A percentile compares a stretch with the other conserved stretches of the same genome.
Conservation (phyloP, 768 basidiomycete species). For the Tremella fuciformis region DNA sequence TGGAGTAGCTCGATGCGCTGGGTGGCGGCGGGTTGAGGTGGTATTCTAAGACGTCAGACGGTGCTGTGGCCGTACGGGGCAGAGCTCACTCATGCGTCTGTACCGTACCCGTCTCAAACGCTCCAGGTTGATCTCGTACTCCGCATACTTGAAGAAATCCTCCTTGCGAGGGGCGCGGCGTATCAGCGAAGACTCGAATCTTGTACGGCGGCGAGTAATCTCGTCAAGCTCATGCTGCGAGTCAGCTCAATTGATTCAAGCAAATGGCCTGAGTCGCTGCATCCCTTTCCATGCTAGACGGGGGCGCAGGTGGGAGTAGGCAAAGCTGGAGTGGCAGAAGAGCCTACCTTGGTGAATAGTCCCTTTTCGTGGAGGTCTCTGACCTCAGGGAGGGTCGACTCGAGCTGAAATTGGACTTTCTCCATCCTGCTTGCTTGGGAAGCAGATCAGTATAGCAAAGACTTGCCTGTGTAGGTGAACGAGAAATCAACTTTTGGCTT, state of each 20-base stretch:
- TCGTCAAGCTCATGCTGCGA: constrained; percentile 71
- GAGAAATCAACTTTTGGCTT: constrained; percentile 16
- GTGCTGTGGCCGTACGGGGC: not conserved
- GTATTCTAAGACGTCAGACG: constrained; percentile 26
- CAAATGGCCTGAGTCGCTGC: too few relatives aligned
- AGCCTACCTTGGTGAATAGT: constrained; percentile 71
- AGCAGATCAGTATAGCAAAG: not conserved
- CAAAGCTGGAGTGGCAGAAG: not conserved
- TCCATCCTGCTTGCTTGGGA: constrained; percentile 62
- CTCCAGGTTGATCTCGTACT: constrained; percentile 87
- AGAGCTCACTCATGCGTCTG: constrained; percentile 64
- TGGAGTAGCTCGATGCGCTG: constrained; percentile 77
- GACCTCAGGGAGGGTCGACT: constrained; percentile 95
- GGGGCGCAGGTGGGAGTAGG: constrained; percentile 7
- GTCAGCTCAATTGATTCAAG: not conserved
- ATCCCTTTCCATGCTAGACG: too few relatives aligned
- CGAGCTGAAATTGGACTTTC: constrained; percentile 88
- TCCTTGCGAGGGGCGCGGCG: constrained; percentile 78
- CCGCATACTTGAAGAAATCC: constrained; percentile 85
- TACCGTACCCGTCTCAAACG: constrained; percentile 71
- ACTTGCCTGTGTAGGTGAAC: not conserved
- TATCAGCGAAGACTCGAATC: constrained; percentile 77
- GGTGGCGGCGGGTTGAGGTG: constrained; percentile 55
- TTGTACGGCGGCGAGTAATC: constrained; percentile 78
- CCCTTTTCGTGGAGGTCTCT: constrained; percentile 83